Evolutionary conservation across 2,329 filamentous ascomycete species (phyloP).

Genomic region (Verticillium longisporum): DNA sequence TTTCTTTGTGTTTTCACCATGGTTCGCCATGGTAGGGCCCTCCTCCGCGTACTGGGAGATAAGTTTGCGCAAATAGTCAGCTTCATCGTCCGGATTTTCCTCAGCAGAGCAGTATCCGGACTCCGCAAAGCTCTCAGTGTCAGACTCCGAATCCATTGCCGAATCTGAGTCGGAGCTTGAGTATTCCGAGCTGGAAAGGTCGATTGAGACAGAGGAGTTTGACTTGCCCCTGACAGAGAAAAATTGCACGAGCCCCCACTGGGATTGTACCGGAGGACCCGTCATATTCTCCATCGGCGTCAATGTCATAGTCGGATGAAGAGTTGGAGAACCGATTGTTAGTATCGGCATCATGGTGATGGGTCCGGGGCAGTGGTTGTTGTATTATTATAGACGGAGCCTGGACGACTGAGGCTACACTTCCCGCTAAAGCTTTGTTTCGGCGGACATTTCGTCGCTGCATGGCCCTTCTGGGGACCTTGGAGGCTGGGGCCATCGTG

Average conservation of each 20-base stretch:
- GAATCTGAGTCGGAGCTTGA: neutral
- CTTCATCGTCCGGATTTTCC: conserved; percentile 3
- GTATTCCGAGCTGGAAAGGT: neutral
- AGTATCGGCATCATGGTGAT: neutral
- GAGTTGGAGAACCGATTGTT: neutral
- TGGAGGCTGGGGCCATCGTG: neutral
- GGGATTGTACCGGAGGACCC: too few species aligned
- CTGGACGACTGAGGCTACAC: neutral
- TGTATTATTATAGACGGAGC: neutral
- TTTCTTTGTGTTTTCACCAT: too few species aligned
- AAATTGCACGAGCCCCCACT: neutral
- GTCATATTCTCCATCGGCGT: neutral
- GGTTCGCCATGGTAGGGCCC: conserved; percentile 13
- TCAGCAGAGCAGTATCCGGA: conserved; percentile 8
- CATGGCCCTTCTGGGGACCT: neutral
- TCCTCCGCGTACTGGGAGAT: conserved; percentile 10
- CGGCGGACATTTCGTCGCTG: neutral
- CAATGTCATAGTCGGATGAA: neutral
- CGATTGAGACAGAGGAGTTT: neutral
- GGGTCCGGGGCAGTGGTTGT: neutral
- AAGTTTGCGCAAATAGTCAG: conserved; percentile 11
- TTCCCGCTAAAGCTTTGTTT: neutral
- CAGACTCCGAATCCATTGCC: neutral
- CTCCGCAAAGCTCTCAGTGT: conserved; percentile 5
- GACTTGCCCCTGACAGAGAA: neutral